phyloP scores from a whole-genome alignment of 345 rosid genomes.

The Nasturtium officinale region DNA sequence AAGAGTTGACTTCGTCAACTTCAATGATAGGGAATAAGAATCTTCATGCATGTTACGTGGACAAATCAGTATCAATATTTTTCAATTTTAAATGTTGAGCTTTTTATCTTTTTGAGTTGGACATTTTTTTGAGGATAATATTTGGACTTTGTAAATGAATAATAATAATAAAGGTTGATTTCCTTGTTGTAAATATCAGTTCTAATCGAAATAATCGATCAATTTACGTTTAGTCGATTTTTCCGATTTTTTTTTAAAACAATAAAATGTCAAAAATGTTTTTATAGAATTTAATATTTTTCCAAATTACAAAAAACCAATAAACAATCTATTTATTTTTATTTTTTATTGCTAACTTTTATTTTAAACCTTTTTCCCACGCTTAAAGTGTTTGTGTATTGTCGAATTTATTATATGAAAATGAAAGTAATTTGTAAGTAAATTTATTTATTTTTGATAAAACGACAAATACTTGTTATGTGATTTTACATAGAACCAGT shows the following conservation, averaged over 20 bases:
- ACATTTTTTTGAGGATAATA: no score
- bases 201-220: no score
- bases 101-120: not conserved
- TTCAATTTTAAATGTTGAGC: not conserved
- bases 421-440: not conserved
- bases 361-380: not conserved
- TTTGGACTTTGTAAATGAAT: no score
- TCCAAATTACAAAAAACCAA: no score
- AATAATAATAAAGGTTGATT: no score
- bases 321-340: no score
- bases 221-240: no score
- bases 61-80: constrained; percentile 22
- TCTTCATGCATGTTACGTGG: constrained; percentile 46
- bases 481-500: not conserved
- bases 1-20: constrained; percentile 11
- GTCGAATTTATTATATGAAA: not conserved
- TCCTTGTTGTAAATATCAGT: no score
- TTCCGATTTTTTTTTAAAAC: no score
- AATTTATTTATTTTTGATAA: not conserved
- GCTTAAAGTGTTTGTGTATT: not conserved
- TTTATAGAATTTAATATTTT: no score
- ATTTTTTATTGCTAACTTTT: no score
- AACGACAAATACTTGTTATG: not conserved
- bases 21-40: constrained; percentile 28
- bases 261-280: no score